Evolutionary conservation across 805 yeast species (phyloP).

Genomic region (Clavispora asparagi): DNA sequence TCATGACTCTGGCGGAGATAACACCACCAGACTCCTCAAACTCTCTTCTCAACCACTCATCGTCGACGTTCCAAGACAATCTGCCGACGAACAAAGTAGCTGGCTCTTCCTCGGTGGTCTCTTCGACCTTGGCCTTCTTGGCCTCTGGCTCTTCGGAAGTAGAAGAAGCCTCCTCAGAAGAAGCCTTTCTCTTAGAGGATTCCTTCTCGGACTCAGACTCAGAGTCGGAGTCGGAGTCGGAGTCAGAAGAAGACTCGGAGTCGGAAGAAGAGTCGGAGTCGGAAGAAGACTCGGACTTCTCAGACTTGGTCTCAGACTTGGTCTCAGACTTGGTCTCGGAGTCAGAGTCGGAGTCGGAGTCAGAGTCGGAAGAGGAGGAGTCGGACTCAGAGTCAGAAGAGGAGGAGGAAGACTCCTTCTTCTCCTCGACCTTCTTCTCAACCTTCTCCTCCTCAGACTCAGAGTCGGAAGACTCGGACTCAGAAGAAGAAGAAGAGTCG

Average conservation of each 20-base stretch:
- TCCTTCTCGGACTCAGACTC: constrained; percentile 10
- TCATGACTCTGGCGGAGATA: constrained; percentile 82
- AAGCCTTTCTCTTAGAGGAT: constrained; percentile 23
- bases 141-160: constrained; percentile 24
- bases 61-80: constrained; percentile 95
- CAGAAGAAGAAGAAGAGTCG: constrained; percentile 3
- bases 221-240: constrained; percentile 22
- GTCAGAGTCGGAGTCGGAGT: constrained; percentile 26
- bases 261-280: constrained; percentile 25
- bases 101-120: constrained; percentile 44
- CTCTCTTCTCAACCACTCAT: constrained; percentile 85
- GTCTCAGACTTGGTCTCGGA: constrained; percentile 13
- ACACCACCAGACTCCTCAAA: constrained; percentile 83
- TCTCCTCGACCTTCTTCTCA: no score
- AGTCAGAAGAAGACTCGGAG: constrained; percentile 32
- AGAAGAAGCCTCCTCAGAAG: constrained; percentile 2
- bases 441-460: constrained; percentile 10
- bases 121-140: constrained; percentile 51
- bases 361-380: no score
- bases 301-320: constrained; percentile 9
- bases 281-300: constrained; percentile 28
- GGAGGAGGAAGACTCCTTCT: constrained; percentile 9
- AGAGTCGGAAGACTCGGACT: constrained; percentile 4
- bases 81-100: constrained; percentile 95
- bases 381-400: constrained; percentile 22